Conservation (phyloP, 495 filamentous ascomycete genomes). For the Lindgomyces ingoldianus region DNA sequence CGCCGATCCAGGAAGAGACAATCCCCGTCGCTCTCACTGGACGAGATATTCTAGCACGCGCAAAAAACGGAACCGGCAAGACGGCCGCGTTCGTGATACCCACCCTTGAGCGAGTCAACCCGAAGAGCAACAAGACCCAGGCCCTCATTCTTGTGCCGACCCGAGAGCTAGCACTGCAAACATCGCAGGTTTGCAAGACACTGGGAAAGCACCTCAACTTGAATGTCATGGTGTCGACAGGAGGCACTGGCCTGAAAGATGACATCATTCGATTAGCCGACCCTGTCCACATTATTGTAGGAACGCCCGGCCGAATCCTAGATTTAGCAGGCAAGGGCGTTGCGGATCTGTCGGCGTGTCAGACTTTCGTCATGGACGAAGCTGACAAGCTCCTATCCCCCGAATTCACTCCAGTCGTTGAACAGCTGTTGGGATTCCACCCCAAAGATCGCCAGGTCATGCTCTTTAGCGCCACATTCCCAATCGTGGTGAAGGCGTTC, state of each 20-base stretch:
- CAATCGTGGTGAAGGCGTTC: conserved; percentile 92
- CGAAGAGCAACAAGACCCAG: conserved; percentile 92
- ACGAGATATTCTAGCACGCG: conserved; percentile 90
- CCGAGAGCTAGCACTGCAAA: conserved; percentile 96
- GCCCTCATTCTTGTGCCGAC: conserved; percentile 95
- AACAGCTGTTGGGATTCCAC: conserved; percentile 89
- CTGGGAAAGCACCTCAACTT: conserved; percentile 94
- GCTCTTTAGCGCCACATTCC: conserved; percentile 98
- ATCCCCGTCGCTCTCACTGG: conserved; percentile 96
- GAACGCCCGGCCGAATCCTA: conserved; percentile 92
- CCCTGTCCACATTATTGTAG: conserved; percentile 94
- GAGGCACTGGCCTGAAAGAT: conserved; percentile 90
- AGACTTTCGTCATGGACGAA: conserved; percentile 99
- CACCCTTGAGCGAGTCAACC: conserved; percentile 90
- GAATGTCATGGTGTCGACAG: conserved; percentile 99
- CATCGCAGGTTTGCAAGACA: conserved; percentile 97
- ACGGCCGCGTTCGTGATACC: conserved; percentile 98
- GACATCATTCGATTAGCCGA: conserved; percentile 95
- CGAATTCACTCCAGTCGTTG: conserved; percentile 96
- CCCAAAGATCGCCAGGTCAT: conserved; percentile 97
- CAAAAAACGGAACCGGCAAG: conserved; percentile 98
- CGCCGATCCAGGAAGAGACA: conserved; percentile 97
- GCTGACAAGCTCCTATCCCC: conserved; percentile 95
- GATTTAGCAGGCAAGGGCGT: conserved; percentile 93
- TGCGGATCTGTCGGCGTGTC: conserved; percentile 92